phyloP scores from a whole-genome alignment of 2,329 filamentous ascomycete species.

The Sporothrix brunneoviolacea region DNA sequence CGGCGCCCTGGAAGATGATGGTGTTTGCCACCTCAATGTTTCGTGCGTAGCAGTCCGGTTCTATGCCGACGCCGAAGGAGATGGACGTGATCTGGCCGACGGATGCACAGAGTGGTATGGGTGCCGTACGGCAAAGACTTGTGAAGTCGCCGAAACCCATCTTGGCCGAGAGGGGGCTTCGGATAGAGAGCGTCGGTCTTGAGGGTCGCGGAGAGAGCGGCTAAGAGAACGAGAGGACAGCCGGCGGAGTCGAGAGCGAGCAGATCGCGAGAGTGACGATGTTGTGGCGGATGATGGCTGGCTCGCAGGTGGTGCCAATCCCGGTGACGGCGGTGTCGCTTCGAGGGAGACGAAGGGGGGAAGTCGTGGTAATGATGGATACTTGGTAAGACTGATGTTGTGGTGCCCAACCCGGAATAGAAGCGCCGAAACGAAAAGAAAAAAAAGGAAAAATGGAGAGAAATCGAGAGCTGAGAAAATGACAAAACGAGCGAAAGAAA shows the following conservation, averaged over 20 bases:
- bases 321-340: no score
- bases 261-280: no score
- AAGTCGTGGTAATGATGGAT: no score
- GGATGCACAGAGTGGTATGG: constrained; percentile 79
- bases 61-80: constrained; percentile 65
- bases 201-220: not conserved
- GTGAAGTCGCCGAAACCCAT: constrained; percentile 93
- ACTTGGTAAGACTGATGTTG: no score
- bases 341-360: not conserved
- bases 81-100: constrained; percentile 69
- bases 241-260: no score
- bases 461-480: not conserved
- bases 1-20: constrained; percentile 92
- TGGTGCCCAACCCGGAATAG: no score
- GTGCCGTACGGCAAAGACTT: constrained; percentile 74
- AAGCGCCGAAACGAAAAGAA: no score
- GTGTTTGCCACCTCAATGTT: constrained; percentile 97
- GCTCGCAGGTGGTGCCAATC: no score
- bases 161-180: constrained; percentile 33
- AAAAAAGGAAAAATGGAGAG: no score
- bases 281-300: no score
- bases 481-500: not conserved
- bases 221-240: no score
- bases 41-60: constrained; percentile 85
- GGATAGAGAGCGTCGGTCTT: not conserved